Evolutionary conservation across 495 filamentous ascomycete genomes (phyloP).

Genomic region (Cercophora samala): DNA sequence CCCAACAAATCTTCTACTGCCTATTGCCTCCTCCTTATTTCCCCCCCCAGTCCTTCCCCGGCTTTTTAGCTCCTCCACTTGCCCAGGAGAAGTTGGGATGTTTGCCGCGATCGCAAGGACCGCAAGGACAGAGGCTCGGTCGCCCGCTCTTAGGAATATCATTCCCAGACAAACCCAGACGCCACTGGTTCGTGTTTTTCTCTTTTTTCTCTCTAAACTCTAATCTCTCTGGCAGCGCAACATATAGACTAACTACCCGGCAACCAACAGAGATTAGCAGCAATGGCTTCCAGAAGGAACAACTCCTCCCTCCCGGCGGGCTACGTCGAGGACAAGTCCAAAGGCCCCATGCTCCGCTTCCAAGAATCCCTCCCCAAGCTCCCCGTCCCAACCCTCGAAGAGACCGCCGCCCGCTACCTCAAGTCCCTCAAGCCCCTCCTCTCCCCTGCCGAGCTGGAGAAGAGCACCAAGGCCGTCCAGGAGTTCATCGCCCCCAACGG

Average conservation of each 20-base stretch:
- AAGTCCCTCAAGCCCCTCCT: conserved; percentile 87
- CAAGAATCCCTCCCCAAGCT: conserved; percentile 91
- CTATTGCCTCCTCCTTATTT: conserved; percentile 11
- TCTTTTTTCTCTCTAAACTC: too few species aligned
- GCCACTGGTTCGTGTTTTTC: conserved; percentile 26
- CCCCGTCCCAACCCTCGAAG: conserved; percentile 89
- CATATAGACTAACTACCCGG: neutral
- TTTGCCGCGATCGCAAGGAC: conserved; percentile 32
- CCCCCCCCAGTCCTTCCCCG: neutral
- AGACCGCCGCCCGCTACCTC: conserved; percentile 86
- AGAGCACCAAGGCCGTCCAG: conserved; percentile 75
- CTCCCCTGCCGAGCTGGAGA: conserved; percentile 65
- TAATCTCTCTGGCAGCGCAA: too few species aligned
- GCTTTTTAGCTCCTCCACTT: conserved; percentile 8
- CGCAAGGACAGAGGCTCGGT: conserved; percentile 34
- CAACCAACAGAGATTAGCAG: conserved; percentile 34
- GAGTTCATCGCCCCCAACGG: conserved; percentile 81
- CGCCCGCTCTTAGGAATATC: conserved; percentile 33
- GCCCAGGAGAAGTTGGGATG: conserved; percentile 25
- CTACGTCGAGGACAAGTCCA: conserved; percentile 87
- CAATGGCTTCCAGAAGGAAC: conserved; percentile 53
- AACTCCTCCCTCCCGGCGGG: conserved; percentile 65
- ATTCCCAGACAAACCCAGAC: conserved; percentile 23
- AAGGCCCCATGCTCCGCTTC: conserved; percentile 91
- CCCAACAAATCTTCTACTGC: neutral